A percentile compares a stretch with the other conserved stretches of the same genome.
These are phyloP conservation scores for Globisporangium acanthophoron DNA, from an alignment of 352 stramenopile species.

Conservation along the genomic window DNA sequence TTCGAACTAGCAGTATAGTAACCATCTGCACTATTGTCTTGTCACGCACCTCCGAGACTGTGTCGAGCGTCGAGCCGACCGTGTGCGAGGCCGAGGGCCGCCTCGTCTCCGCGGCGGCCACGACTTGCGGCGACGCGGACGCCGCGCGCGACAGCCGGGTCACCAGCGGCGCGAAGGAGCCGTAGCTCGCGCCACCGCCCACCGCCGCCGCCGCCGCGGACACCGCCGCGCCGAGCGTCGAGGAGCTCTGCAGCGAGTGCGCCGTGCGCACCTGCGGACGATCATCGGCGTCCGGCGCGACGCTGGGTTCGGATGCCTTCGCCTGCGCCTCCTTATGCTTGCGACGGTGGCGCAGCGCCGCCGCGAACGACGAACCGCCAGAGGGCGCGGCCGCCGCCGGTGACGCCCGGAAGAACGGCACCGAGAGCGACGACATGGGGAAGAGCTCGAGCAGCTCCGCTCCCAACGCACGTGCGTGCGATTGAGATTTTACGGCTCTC, in stretches of 20 bases:
- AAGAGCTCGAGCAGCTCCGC: no score
- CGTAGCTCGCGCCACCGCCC: conserved; percentile 9
- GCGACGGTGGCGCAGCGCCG: conserved; percentile 11
- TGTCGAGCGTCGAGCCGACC: conserved; percentile 6
- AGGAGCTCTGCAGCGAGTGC: conserved; percentile 1
- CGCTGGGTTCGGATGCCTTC: background rate
- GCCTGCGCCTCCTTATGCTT: conserved; percentile 9
- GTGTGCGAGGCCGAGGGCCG: background rate
- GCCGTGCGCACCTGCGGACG: background rate
- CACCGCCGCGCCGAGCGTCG: conserved; percentile 4
- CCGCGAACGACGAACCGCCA: conserved; percentile 10
- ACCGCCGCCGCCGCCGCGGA: conserved; percentile 3
- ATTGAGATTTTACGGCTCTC: no score
- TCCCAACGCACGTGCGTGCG: no score
- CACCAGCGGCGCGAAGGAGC: conserved; percentile 8
- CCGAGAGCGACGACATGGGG: conserved; percentile 11
- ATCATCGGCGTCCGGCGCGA: background rate
- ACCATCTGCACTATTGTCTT: background rate
- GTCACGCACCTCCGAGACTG: conserved; percentile 9
- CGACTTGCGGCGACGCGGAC: conserved; percentile 5
- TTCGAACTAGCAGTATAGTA: background rate
- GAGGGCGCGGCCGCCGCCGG: background rate
- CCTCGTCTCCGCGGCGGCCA: conserved; percentile 1
- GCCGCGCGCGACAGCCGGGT: conserved; percentile 10
- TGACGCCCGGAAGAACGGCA: conserved; percentile 9